Conservation (phyloP, 208 protist species). For the Leishmania mexicana region DNA sequence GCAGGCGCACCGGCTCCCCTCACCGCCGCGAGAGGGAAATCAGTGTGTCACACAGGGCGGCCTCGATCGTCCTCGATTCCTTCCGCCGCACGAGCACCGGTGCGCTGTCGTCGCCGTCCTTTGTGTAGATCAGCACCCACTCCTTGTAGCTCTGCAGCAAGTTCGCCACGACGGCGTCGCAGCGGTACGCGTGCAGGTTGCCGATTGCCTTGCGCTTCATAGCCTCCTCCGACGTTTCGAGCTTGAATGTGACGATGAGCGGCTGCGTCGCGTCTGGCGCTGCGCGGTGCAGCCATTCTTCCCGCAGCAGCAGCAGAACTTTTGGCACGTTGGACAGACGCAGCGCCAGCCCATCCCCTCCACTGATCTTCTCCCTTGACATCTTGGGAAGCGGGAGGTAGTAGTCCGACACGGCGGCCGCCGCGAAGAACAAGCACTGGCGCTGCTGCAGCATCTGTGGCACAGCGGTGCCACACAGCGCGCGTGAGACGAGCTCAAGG, state of each 20-base stretch:
- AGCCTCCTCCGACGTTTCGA: constrained; percentile 70
- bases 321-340: constrained; percentile 77
- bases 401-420: constrained; percentile 87
- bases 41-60: constrained; percentile 52
- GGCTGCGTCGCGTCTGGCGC: constrained; percentile 20
- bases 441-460: constrained; percentile 17
- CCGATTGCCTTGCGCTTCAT: constrained; percentile 75
- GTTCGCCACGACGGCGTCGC: constrained; percentile 84
- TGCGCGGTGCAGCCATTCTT: constrained; percentile 54
- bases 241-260: constrained; percentile 81
- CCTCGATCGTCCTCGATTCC: constrained; percentile 55
- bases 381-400: constrained; percentile 65
- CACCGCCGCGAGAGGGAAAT: constrained; percentile 27
- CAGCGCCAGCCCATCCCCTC: constrained; percentile 66
- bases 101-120: constrained; percentile 28
- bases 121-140: constrained; percentile 68
- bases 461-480: constrained; percentile 37
- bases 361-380: constrained; percentile 79
- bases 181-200: constrained; percentile 67
- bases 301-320: constrained; percentile 51
- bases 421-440: constrained; percentile 74
- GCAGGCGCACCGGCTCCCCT: neutral
- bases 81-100: constrained; percentile 35
- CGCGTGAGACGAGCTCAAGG: constrained; percentile 41
- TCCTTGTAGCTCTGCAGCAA: constrained; percentile 85